phyloP scores from a whole-genome alignment of 1,284 basidiomycete genomes.

The Cystobasidium slooffiae region DNA sequence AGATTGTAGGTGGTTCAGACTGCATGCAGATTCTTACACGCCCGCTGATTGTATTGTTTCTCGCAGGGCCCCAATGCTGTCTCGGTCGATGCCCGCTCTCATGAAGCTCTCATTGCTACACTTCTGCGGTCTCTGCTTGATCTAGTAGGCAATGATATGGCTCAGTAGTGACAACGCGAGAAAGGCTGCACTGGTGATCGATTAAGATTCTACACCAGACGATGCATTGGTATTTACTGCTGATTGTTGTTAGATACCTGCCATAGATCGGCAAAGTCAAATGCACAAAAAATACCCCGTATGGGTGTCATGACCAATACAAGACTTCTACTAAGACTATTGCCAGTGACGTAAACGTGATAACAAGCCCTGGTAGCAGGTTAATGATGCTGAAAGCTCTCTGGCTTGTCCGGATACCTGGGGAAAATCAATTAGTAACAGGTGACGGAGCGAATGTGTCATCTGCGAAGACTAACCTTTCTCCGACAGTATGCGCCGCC shows the following conservation, averaged over 20 bases:
- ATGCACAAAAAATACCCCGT: background rate
- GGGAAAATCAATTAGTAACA: no score
- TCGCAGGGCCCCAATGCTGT: constrained; percentile 4
- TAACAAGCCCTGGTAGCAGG: constrained; percentile 16
- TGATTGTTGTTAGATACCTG: background rate
- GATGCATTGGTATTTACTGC: background rate
- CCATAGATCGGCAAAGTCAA: background rate
- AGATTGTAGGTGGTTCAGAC: constrained; percentile 23
- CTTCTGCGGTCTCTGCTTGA: constrained; percentile 35
- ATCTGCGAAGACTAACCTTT: no score
- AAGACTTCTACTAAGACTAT: constrained; percentile 39
- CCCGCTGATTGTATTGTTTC: background rate
- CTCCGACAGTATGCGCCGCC: constrained; percentile 76
- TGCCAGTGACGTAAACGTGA: constrained; percentile 25
- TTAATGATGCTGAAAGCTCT: constrained; percentile 35
- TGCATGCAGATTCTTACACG: constrained; percentile 16
- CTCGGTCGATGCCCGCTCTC: constrained; percentile 29
- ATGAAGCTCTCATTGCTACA: constrained; percentile 36
- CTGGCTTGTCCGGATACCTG: constrained; percentile 40
- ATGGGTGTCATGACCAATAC: constrained; percentile 28
- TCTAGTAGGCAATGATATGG: constrained; percentile 18
- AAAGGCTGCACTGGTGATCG: background rate
- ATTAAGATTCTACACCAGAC: background rate
- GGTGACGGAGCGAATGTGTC: no score
- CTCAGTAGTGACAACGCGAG: no score